Conservation (phyloP, 768 basidiomycete genomes). For the Pisolithus albus region DNA sequence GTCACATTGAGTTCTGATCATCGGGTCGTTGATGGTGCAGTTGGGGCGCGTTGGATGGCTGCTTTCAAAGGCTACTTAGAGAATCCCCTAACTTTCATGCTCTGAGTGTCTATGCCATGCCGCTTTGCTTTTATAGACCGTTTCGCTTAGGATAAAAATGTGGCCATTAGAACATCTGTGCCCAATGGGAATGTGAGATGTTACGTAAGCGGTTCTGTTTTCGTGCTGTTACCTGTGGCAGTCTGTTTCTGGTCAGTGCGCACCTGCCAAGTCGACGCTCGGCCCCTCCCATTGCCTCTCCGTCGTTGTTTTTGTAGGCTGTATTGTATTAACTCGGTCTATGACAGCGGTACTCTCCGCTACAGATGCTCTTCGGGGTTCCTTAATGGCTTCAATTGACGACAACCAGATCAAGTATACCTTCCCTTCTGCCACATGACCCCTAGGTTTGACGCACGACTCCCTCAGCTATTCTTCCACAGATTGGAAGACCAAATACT, state of each 20-base stretch:
- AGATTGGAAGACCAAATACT: conserved; percentile 76
- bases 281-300: background rate
- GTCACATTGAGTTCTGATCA: conserved; percentile 95
- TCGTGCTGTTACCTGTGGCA: too few species aligned
- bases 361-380: conserved; percentile 51
- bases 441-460: conserved; percentile 13
- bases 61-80: conserved; percentile 96
- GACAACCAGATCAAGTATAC: conserved; percentile 56
- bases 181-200: too few species aligned
- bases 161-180: too few species aligned
- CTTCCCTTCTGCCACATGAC: conserved; percentile 9
- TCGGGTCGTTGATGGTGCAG: conserved; percentile 92
- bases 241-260: too few species aligned
- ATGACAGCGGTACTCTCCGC: conserved; percentile 66
- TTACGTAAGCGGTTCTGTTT: too few species aligned
- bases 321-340: conserved; percentile 16
- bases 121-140: too few species aligned
- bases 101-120: conserved; percentile 37
- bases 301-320: conserved; percentile 16
- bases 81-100: conserved; percentile 95
- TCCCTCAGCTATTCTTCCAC: conserved; percentile 46
- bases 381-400: conserved; percentile 54
- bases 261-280: background rate
- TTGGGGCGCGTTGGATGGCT: conserved; percentile 86
- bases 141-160: too few species aligned